Evolutionary conservation across 1,284 basidiomycete genomes (phyloP).

Genomic region (Mycena sp.): DNA sequence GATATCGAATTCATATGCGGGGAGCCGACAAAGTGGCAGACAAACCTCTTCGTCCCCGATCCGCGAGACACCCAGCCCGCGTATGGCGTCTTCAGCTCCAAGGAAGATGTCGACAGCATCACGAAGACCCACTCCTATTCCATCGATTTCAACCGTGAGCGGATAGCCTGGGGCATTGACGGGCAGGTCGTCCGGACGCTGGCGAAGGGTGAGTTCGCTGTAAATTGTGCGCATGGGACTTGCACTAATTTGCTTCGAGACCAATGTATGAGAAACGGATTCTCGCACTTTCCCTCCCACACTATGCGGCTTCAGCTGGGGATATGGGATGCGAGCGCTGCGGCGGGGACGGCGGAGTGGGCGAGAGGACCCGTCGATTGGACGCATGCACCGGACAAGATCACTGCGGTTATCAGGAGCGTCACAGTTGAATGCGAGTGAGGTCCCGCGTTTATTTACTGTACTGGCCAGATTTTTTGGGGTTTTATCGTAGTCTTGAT

Average conservation of each 20-base stretch:
- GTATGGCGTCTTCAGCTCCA: conserved; percentile 50
- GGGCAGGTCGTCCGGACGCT: conserved; percentile 48
- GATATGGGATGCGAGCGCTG: conserved; percentile 59
- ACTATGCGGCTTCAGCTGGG: conserved; percentile 49
- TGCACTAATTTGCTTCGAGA: not conserved
- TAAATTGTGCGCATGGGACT: no score
- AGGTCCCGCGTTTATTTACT: not conserved
- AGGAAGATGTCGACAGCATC: conserved; percentile 43
- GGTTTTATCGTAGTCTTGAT: no score
- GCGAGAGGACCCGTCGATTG: conserved; percentile 57
- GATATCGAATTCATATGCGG: conserved; percentile 56
- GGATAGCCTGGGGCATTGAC: conserved; percentile 56
- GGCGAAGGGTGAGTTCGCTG: conserved; percentile 42
- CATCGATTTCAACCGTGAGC: conserved; percentile 53
- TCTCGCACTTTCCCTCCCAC: conserved; percentile 34
- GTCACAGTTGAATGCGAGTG: conserved; percentile 50
- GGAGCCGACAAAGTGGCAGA: conserved; percentile 53
- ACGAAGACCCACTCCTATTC: conserved; percentile 47
- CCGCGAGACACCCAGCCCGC: conserved; percentile 45
- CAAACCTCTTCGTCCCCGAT: conserved; percentile 54
- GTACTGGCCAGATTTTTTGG: not conserved
- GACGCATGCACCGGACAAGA: conserved; percentile 44
- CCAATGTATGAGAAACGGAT: conserved; percentile 20
- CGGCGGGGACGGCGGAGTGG: conserved; percentile 56
- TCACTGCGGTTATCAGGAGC: conserved; percentile 50